Base-by-base conservation (phyloP, 495 filamentous ascomycete genomes). In the Hypoxylon cercidicola region DNA sequence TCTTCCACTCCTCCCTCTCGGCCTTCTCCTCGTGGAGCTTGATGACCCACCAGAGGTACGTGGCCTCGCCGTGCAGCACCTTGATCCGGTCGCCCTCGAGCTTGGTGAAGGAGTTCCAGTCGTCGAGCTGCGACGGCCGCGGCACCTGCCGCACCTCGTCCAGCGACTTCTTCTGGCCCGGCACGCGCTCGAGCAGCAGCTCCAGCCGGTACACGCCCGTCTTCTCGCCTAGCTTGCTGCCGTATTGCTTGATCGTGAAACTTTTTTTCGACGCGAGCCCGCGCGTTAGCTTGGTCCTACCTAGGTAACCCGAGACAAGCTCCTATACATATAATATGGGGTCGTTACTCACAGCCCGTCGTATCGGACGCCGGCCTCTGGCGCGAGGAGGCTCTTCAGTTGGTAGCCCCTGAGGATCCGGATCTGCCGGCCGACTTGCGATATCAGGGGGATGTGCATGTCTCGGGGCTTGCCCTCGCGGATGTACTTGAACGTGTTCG, bases 331-430 rank as follows among this genome's bases (percentile, higher is more conserved):
- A n/a, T n/a, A n/a, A n/a, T n/a, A n/a, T n/a, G n/a, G n/a, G n/a
- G n/a, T 28, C 3, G 41, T 30, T 1, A 76, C 78, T 51, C 72
- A 85, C 80, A 82, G 52, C 47, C 82, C 82, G 62, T 85, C 82
- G 39, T 82, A 82, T 46, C 82, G 70, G 5, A 85, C 56, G 3
- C 82, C 82, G 1, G 71, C 79, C 23, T 50, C 28, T 5, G 82
- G 82, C 1, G 81, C 80, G 18, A 79, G 74, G 28, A 71, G 65
- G 43, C 80, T 81, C 55, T 70, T 75, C n/a, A 85, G 60, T 21
- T 50, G 47, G 40, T 77, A 66, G 0, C 81, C 78, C 43, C 82
- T 60, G 25, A 85, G 55, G 5, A 85, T 61, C 7, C 79, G 75
- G 15, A 85, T 70, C n/a, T 73, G 63, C 9, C 72, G 71, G 1